Percentiles rank a stretch among this genome's conserved stretches.
phyloP scores from a whole-genome alignment of 1,284 basidiomycete genomes.

The Hymenochaete sp. region DNA sequence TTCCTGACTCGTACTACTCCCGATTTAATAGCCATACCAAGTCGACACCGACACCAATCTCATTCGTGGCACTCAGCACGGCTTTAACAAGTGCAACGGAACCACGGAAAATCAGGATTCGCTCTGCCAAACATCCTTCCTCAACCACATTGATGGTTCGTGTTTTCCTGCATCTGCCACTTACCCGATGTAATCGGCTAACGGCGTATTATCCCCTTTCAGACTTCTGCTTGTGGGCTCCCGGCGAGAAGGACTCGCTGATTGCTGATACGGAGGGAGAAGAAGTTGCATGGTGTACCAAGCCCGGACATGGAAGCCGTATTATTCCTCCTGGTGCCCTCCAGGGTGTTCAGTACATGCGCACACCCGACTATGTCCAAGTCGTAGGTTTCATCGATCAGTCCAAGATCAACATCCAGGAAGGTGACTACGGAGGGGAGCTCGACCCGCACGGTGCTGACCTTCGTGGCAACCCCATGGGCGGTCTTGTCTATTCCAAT shows the following conservation, averaged over 20 bases:
- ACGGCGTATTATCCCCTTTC: constrained; percentile 14
- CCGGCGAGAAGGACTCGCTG: constrained; percentile 36
- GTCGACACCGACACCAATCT: constrained; percentile 22
- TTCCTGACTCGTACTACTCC: no score
- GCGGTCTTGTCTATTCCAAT: constrained; percentile 46
- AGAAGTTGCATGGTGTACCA: constrained; percentile 70
- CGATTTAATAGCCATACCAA: constrained; percentile 29
- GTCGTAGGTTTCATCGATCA: constrained; percentile 58
- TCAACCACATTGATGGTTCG: constrained; percentile 46
- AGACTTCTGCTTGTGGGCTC: constrained; percentile 62
- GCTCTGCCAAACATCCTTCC: constrained; percentile 43
- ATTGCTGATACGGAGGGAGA: constrained; percentile 60
- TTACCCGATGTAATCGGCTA: background rate
- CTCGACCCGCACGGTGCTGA: constrained; percentile 57
- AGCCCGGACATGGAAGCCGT: constrained; percentile 55
- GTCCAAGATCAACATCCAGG: constrained; percentile 42
- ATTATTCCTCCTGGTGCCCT: constrained; percentile 55
- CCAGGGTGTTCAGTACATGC: constrained; percentile 56
- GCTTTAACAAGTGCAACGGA: constrained; percentile 42
- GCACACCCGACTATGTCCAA: constrained; percentile 59
- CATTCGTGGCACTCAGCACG: constrained; percentile 31
- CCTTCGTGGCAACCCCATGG: constrained; percentile 44
- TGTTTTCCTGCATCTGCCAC: constrained; percentile 1
- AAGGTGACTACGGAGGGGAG: constrained; percentile 60
- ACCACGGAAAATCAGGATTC: constrained; percentile 37